Evolutionary conservation across 2,329 filamentous ascomycete genomes (phyloP), one percentile per base, ranked within the genome.

Genomic region (Aspergillus glaucus): DNA sequence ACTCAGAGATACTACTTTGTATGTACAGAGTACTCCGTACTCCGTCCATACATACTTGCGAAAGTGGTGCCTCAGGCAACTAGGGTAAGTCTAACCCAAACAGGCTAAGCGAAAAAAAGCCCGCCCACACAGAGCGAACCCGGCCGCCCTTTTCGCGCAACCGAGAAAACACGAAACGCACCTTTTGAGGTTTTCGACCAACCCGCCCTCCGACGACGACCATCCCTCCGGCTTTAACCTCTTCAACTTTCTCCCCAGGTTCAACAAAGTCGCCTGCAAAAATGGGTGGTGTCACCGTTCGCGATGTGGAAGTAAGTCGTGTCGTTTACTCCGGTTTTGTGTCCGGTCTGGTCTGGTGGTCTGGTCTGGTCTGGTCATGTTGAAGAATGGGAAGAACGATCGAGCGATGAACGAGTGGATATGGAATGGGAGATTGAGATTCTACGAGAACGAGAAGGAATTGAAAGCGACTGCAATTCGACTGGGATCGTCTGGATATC

Each of bases 211-310:
- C 66, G 64, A 69, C 66, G 64, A 69, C 63, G 61, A 67, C 64
- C 61, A 59, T 66, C 60, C 62, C 57, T 55, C 62, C 63, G 59
- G 57, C 64, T 57, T 60, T 50, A 53, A 55, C 59, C 60, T 60
- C 55, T 56, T 56, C 55, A 52, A 51, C 44, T 49, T 55, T 60
- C 59, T 63, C 57, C 59, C 60, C 58, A 58, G 59, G 59, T 61
- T 59, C 59, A 61, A 57, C 50, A 30, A 46, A 41, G 50, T 56
- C 57, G 56, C 37, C 67, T 75, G 77, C 75, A 75, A 82, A 74
- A 70, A 84, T 84, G 81, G 77, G 78, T 74, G 81, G 81, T 73
- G 80, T 84, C 71, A 78, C 75, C 67, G 81, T 84, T 74, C 79
- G 80, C 71, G 81, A 84, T 77, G 81, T 84, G 71, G 79, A 81